Conservation (phyloP, 2,329 filamentous ascomycete species). For the Seiridium unicorne region DNA sequence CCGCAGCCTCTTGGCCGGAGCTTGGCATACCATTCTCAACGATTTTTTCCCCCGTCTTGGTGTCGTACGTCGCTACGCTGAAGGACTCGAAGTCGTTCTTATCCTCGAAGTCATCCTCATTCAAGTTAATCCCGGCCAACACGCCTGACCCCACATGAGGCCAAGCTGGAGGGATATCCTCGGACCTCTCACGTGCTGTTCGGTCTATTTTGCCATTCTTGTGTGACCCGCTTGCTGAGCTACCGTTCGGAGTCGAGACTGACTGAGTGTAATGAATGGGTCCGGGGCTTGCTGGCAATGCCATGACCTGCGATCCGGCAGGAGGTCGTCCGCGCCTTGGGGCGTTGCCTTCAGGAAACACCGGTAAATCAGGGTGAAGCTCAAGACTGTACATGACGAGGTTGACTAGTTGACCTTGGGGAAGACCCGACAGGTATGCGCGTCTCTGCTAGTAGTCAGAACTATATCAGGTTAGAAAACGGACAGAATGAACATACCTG, state of each 20-base stretch:
- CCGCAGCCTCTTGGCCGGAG: neutral
- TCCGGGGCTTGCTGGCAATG: neutral
- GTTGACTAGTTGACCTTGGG: slow-evolving; percentile 61
- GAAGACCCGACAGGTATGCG: slow-evolving; percentile 60
- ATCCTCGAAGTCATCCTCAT: slow-evolving; percentile 26
- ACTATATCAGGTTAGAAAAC: neutral
- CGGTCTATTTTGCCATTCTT: slow-evolving; percentile 6
- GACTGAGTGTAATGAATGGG: slow-evolving; percentile 31
- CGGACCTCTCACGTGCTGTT: slow-evolving; percentile 21
- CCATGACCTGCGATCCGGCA: slow-evolving; percentile 21
- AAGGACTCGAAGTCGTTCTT: slow-evolving; percentile 32
- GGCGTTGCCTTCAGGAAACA: slow-evolving; percentile 51
- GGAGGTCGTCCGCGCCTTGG: slow-evolving; percentile 8
- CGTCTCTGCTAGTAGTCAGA: slow-evolving; percentile 47
- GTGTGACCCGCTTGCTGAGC: slow-evolving; percentile 7
- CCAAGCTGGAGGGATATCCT: slow-evolving; percentile 27
- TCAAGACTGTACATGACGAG: slow-evolving; percentile 62
- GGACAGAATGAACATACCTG: slow-evolving; percentile 29
- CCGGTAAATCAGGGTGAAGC: slow-evolving; percentile 61
- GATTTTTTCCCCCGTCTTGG: slow-evolving; percentile 23
- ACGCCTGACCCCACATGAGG: slow-evolving; percentile 27
- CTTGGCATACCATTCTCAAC: slow-evolving; percentile 28
- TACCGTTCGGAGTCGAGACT: slow-evolving; percentile 13
- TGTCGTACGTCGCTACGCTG: slow-evolving; percentile 31
- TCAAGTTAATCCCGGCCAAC: slow-evolving; percentile 23